Conservation (phyloP, 257 asterid species). For the Solanum chilense region DNA sequence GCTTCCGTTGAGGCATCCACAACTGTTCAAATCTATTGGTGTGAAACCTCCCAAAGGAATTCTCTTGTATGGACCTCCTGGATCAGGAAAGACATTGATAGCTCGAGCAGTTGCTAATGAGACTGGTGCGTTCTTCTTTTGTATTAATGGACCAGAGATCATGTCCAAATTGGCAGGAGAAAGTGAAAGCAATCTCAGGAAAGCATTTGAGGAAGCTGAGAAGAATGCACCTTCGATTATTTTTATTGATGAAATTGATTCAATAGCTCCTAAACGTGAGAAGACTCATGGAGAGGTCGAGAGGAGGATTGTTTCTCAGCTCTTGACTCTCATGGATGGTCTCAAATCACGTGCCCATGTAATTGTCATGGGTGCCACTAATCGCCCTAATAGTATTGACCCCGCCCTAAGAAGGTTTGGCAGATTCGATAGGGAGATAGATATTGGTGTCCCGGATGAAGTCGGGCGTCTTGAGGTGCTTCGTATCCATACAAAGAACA, state of each 20-base stretch:
- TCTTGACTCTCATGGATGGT: slow-evolving; percentile 90
- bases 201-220: slow-evolving; percentile 95
- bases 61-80: slow-evolving; percentile 80
- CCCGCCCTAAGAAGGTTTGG: slow-evolving; percentile 93
- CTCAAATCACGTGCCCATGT: slow-evolving; percentile 88
- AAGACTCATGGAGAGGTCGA: slow-evolving; percentile 90
- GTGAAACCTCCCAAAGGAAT: slow-evolving; percentile 90
- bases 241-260: slow-evolving; percentile 81
- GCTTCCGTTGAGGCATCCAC: slow-evolving; percentile 80
- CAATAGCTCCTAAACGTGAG: slow-evolving; percentile 94
- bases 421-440: slow-evolving; percentile 86
- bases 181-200: slow-evolving; percentile 87
- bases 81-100: slow-evolving; percentile 82
- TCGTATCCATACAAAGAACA: slow-evolving; percentile 85
- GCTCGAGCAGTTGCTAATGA: slow-evolving; percentile 93
- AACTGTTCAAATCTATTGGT: slow-evolving; percentile 78
- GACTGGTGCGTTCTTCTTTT: slow-evolving; percentile 90
- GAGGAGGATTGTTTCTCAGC: slow-evolving; percentile 93
- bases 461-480: slow-evolving; percentile 95
- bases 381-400: slow-evolving; percentile 88
- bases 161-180: slow-evolving; percentile 94
- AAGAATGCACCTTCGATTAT: slow-evolving; percentile 92
- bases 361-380: slow-evolving; percentile 90
- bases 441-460: slow-evolving; percentile 93
- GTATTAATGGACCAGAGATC: slow-evolving; percentile 82